Percentiles rank a stretch among this genome's conserved stretches.
Conservation (phyloP, 148 eudicot genomes). For the Nepenthes gracilis region DNA sequence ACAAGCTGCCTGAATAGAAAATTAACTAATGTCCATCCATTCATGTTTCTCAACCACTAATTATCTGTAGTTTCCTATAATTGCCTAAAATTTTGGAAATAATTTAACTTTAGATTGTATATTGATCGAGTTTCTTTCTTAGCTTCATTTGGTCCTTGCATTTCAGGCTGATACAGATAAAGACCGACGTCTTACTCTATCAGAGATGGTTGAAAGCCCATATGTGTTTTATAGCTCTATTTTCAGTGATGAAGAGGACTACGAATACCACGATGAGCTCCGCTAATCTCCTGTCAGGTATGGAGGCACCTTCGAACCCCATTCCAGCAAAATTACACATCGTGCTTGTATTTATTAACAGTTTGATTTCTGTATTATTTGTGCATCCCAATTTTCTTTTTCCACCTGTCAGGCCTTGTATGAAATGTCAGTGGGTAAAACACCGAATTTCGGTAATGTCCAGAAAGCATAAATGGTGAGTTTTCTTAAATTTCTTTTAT, state of each 20-base stretch:
- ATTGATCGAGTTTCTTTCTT: neutral
- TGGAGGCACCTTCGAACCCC: neutral
- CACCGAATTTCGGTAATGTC: no score
- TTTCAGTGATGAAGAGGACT: slow-evolving; percentile 70
- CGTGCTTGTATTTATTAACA: neutral
- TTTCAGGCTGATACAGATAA: slow-evolving; percentile 85
- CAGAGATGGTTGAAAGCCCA: slow-evolving; percentile 88
- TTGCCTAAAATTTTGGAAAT: no score
- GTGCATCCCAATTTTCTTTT: no score
- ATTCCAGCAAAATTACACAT: neutral
- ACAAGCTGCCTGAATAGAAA: no score
- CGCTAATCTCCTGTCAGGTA: slow-evolving; percentile 35
- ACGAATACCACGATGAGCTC: slow-evolving; percentile 77
- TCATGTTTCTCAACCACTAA: no score
- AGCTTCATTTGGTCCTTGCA: neutral
- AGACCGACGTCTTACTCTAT: slow-evolving; percentile 67
- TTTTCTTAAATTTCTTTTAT: neutral
- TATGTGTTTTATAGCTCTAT: slow-evolving; percentile 83
- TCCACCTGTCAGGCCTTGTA: no score
- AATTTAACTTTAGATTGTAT: no score
- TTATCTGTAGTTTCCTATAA: no score
- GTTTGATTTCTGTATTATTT: no score
- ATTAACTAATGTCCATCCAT: no score
- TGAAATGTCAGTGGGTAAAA: no score
- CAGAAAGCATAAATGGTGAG: neutral